A percentile compares a stretch with the other conserved stretches of the same genome.
These are phyloP conservation scores for Emiliania huxleyi DNA, from an alignment of 78 protist species.

Conservation along the genomic window DNA sequence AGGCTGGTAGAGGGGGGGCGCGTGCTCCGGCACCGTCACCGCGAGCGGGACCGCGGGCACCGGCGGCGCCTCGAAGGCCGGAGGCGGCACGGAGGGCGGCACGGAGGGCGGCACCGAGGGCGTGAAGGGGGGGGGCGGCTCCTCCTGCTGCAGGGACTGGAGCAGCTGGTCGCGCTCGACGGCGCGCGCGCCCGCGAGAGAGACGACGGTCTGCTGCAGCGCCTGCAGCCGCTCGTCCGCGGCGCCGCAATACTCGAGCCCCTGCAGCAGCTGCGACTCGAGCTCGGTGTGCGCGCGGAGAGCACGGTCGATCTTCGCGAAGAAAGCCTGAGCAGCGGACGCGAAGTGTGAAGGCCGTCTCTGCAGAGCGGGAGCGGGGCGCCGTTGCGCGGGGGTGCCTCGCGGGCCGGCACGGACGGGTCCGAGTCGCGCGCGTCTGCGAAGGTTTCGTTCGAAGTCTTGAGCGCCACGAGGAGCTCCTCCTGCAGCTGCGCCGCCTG, in stretches of 20 bases:
- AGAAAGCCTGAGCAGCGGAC: no score
- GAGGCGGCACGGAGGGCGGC: no score
- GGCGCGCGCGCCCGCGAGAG: background rate
- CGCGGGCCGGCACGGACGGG: background rate
- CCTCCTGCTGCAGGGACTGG: background rate
- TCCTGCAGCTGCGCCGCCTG: background rate
- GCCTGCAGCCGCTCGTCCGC: background rate
- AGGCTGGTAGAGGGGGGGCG: no score
- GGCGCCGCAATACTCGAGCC: background rate
- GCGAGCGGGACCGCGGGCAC: no score
- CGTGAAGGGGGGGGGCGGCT: no score
- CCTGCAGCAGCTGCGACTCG: background rate
- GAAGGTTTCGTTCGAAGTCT: background rate
- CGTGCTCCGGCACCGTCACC: no score
- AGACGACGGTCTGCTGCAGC: background rate
- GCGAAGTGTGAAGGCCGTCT: no score
- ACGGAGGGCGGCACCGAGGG: no score
- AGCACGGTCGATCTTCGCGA: background rate
- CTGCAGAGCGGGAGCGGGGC: no score
- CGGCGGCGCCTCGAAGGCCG: no score
- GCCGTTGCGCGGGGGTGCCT: no score
- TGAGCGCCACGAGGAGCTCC: background rate
- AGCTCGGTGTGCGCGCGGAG: background rate
- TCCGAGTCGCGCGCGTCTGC: background rate
- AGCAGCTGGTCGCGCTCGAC: background rate